Conservation (phyloP, 192 early-diverging fungal species). For the Coemansia sp. region DNA sequence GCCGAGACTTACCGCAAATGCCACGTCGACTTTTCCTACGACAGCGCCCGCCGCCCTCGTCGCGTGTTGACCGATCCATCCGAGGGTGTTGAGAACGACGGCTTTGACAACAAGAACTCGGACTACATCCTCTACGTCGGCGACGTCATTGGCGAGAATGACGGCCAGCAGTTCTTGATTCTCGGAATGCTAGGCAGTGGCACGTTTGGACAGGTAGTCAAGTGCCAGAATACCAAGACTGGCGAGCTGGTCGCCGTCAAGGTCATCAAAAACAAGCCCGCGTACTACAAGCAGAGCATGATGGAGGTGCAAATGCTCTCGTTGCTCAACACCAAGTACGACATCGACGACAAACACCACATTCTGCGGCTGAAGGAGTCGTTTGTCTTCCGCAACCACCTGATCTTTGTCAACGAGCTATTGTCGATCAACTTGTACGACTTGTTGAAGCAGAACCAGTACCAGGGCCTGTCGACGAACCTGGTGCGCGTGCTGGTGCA, state of each 20-base stretch:
- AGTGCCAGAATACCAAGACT: constrained; percentile 92
- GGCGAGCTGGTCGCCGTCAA: constrained; percentile 92
- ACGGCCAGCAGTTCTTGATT: constrained; percentile 91
- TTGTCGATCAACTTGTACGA: constrained; percentile 98
- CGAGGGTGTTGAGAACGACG: constrained; percentile 87
- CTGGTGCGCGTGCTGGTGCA: constrained; percentile 90
- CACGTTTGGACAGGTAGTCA: constrained; percentile 99
- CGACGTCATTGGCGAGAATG: constrained; percentile 91
- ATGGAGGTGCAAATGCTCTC: constrained; percentile 96
- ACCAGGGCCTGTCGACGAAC: constrained; percentile 91
- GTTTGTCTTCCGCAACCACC: constrained; percentile 91
- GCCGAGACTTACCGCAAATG: constrained; percentile 73
- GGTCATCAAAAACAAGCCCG: constrained; percentile 97
- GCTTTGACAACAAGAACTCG: constrained; percentile 92
- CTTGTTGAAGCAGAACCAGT: constrained; percentile 97
- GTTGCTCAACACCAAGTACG: constrained; percentile 88
- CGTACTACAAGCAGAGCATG: constrained; percentile 97
- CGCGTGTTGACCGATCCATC: constrained; percentile 94
- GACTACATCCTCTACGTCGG: constrained; percentile 98
- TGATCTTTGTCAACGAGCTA: constrained; percentile 97
- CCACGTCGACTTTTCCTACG: constrained; percentile 85
- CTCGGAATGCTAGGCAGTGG: constrained; percentile 93
- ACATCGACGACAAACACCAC: constrained; percentile 85
- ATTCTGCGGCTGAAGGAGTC: constrained; percentile 87
- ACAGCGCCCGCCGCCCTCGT: constrained; percentile 77